Conservation (phyloP, 2,329 filamentous ascomycete species). For the Nigrograna mackinnonii region DNA sequence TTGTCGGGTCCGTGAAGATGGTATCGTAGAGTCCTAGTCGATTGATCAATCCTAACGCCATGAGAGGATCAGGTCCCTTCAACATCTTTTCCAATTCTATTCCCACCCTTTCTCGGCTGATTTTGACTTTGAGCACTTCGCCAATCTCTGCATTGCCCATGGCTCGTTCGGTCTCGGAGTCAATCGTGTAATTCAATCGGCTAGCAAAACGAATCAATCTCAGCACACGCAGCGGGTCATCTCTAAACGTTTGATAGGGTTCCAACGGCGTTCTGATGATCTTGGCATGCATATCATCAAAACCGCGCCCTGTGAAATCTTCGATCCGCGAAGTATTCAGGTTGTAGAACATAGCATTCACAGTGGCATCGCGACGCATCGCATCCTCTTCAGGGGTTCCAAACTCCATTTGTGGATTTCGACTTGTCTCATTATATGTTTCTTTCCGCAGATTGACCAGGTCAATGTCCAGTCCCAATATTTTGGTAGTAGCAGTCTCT, state of each 20-base stretch:
- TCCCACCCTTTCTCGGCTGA: constrained; percentile 87
- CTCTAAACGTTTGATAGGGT: constrained; percentile 89
- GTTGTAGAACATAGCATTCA: constrained; percentile 97
- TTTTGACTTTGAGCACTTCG: constrained; percentile 79
- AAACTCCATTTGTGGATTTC: constrained; percentile 92
- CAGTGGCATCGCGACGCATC: constrained; percentile 83
- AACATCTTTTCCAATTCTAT: constrained; percentile 92
- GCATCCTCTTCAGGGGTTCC: constrained; percentile 92
- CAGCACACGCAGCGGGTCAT: constrained; percentile 87
- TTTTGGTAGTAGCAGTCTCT: constrained; percentile 83
- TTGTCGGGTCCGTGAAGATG: constrained; percentile 72
- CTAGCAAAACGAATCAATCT: constrained; percentile 90
- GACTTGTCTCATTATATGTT: constrained; percentile 84
- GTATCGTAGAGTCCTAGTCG: constrained; percentile 69
- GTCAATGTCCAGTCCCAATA: constrained; percentile 87
- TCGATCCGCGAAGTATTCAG: constrained; percentile 78
- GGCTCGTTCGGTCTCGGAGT: constrained; percentile 65
- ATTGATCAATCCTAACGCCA: constrained; percentile 68
- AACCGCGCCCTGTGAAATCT: constrained; percentile 77
- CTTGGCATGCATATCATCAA: constrained; percentile 71
- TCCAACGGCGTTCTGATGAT: constrained; percentile 85
- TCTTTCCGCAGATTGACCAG: constrained; percentile 94
- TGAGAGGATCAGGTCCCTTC: constrained; percentile 64
- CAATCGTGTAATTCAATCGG: constrained; percentile 78
- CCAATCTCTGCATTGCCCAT: constrained; percentile 85